These are phyloP conservation scores for Penicillium hesseltinei DNA, from an alignment of 2,329 filamentous ascomycete species.

Conservation along the genomic window DNA sequence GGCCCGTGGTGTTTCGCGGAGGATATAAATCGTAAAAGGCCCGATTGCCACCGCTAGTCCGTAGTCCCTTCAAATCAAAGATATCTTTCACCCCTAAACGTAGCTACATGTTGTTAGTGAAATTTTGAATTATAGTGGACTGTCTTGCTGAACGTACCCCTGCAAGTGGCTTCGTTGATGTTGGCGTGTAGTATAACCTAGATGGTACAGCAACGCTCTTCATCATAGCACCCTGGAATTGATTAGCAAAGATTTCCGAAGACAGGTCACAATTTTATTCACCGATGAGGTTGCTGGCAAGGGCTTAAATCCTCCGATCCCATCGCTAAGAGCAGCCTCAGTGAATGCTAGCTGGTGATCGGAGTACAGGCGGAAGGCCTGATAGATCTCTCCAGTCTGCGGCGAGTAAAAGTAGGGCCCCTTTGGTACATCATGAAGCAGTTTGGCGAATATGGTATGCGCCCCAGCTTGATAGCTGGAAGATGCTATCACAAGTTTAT, in stretches of 20 bases:
- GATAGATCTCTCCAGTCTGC: slow-evolving; percentile 45
- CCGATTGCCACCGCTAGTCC: slow-evolving; percentile 57
- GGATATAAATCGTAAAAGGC: slow-evolving; percentile 58
- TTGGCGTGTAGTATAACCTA: slow-evolving; percentile 57
- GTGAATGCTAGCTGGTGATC: slow-evolving; percentile 52
- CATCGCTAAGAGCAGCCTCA: slow-evolving; percentile 42
- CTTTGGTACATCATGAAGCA: slow-evolving; percentile 33
- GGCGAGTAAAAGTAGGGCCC: slow-evolving; percentile 53
- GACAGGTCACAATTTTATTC: not conserved
- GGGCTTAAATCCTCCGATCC: slow-evolving; percentile 15
- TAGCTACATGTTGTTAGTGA: slow-evolving; percentile 4
- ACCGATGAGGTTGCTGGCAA: slow-evolving; percentile 15
- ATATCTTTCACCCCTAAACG: slow-evolving; percentile 64
- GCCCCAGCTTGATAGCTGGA: not conserved
- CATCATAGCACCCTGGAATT: slow-evolving; percentile 22
- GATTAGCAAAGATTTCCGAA: not conserved
- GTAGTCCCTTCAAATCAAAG: slow-evolving; percentile 57
- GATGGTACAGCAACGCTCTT: slow-evolving; percentile 57
- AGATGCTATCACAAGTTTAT: slow-evolving; percentile 4
- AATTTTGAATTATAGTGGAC: fast-evolving
- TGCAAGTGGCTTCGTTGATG: slow-evolving; percentile 55
- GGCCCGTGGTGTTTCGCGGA: slow-evolving; percentile 47
- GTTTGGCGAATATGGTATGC: not conserved
- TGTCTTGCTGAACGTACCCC: slow-evolving; percentile 43
- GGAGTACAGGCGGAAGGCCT: slow-evolving; percentile 52